Conservation (phyloP, 805 yeast species). For the Teunomyces aglyptinius region DNA sequence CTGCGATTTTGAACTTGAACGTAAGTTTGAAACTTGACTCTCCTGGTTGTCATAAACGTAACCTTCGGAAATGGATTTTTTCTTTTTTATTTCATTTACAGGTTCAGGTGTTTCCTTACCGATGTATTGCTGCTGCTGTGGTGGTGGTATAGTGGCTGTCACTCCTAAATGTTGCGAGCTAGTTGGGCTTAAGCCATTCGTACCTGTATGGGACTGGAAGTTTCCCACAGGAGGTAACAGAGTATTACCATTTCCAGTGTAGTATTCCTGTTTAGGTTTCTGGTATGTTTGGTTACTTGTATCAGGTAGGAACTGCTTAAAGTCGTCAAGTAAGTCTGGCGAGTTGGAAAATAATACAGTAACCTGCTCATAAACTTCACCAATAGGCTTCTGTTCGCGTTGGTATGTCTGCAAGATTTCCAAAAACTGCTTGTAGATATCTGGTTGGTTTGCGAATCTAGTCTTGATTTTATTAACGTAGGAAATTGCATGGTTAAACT, state of each 20-base stretch:
- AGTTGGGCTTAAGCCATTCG: conserved; percentile 21
- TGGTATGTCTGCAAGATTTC: conserved; percentile 96
- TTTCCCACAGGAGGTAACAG: conserved; percentile 88
- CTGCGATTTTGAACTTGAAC: conserved; percentile 25
- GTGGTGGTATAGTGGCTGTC: conserved; percentile 10
- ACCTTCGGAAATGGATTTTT: conserved; percentile 27
- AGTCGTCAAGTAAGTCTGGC: conserved; percentile 92
- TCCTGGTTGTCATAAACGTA: conserved; percentile 39
- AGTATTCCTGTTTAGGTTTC: conserved; percentile 26
- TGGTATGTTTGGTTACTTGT: conserved; percentile 43
- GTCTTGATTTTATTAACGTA: conserved; percentile 96
- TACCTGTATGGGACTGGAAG: conserved; percentile 56
- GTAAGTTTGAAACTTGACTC: conserved; percentile 48
- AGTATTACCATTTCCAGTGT: conserved; percentile 29
- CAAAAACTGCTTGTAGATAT: conserved; percentile 88
- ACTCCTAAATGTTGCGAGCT: conserved; percentile 17
- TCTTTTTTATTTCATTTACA: conserved; percentile 14
- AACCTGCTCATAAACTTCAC: conserved; percentile 93
- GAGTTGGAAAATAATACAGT: conserved; percentile 85
- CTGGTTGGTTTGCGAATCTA: conserved; percentile 90
- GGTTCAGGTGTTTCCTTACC: conserved; percentile 9
- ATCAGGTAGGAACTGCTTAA: conserved; percentile 93
- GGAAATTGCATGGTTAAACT: conserved; percentile 94
- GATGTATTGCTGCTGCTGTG: conserved; percentile 6
- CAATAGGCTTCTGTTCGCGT: conserved; percentile 91